These are phyloP conservation scores for Lodderomyces orthopsilosis DNA, from an alignment of 1,139 yeast genomes.

Conservation along the genomic window DNA sequence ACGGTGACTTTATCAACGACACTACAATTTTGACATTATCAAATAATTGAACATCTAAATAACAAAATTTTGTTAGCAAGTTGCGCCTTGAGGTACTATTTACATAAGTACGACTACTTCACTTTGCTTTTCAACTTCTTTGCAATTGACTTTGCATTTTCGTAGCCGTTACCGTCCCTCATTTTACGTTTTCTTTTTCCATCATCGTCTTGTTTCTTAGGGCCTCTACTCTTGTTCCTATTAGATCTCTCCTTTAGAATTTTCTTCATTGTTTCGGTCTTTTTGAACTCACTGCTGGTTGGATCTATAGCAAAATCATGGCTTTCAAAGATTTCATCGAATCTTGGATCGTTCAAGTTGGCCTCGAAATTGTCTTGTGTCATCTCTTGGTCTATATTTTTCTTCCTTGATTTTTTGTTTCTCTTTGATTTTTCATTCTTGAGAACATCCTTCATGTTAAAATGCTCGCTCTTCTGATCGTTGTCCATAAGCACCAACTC, in stretches of 20 bases:
- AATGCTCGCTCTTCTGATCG: constrained; percentile 58
- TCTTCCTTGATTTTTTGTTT: constrained; percentile 48
- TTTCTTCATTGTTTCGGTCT: constrained; percentile 82
- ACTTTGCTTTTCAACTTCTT: constrained; percentile 34
- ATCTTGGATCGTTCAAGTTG: constrained; percentile 79
- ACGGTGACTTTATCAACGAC: too few species aligned
- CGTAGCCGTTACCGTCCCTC: constrained; percentile 12
- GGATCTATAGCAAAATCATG: constrained; percentile 94
- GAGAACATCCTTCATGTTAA: constrained; percentile 74
- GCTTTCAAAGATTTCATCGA: constrained; percentile 79
- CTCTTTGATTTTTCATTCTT: constrained; percentile 69
- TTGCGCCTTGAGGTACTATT: too few species aligned
- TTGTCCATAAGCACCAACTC: constrained; percentile 72
- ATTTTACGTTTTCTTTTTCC: constrained; percentile 10
- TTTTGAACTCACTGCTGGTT: constrained; percentile 81
- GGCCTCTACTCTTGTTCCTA: constrained; percentile 29
- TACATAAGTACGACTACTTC: not conserved
- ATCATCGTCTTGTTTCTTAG: constrained; percentile 7
- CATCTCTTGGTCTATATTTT: constrained; percentile 37
- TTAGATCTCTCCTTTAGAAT: constrained; percentile 72
- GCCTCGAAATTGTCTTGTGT: constrained; percentile 66
- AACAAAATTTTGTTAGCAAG: too few species aligned
- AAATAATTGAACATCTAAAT: too few species aligned
- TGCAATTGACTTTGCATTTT: constrained; percentile 26
- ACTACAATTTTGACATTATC: too few species aligned